A percentile compares a stretch with the other conserved stretches of the same genome.
These are phyloP conservation scores for Neurospora sp. DNA, from an alignment of 495 filamentous ascomycete species.

Conservation along the genomic window DNA sequence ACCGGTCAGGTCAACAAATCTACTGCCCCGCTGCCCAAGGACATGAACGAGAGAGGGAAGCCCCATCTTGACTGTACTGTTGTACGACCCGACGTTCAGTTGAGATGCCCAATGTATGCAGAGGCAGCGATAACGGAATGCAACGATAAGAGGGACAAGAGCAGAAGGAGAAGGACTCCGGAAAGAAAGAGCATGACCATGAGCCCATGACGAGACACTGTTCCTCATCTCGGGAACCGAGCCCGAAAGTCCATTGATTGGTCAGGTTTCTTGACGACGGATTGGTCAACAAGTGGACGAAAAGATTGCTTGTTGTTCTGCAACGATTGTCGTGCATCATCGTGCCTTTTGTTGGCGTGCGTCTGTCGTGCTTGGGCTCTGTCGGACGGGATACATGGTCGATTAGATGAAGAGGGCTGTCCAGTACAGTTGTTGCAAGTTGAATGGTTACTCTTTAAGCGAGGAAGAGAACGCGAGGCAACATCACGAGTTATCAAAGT, in stretches of 20 bases:
- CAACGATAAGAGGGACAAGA: not conserved
- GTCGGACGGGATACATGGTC: not conserved
- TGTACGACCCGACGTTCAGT: not conserved
- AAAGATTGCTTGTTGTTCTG: not conserved
- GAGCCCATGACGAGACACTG: not conserved
- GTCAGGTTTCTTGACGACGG: not conserved
- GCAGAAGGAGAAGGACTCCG: not conserved
- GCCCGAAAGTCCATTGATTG: not conserved
- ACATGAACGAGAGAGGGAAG: not conserved
- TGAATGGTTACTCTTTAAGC: not conserved
- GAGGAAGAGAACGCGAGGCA: not conserved
- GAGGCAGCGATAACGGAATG: not conserved
- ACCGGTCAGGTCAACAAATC: not conserved
- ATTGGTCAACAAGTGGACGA: not conserved
- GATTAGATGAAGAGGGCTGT: not conserved
- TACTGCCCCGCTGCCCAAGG: not conserved
- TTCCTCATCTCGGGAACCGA: not conserved
- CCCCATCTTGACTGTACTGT: not conserved
- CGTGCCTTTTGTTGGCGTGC: not conserved
- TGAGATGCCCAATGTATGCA: not conserved
- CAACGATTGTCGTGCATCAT: not conserved
- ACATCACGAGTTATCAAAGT: not conserved
- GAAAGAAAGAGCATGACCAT: not conserved
- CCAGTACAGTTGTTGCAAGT: not conserved
- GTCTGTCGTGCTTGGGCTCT: not conserved